Base-by-base conservation (phyloP, 2,329 filamentous ascomycete species). In the Endocalyx cinctus region DNA sequence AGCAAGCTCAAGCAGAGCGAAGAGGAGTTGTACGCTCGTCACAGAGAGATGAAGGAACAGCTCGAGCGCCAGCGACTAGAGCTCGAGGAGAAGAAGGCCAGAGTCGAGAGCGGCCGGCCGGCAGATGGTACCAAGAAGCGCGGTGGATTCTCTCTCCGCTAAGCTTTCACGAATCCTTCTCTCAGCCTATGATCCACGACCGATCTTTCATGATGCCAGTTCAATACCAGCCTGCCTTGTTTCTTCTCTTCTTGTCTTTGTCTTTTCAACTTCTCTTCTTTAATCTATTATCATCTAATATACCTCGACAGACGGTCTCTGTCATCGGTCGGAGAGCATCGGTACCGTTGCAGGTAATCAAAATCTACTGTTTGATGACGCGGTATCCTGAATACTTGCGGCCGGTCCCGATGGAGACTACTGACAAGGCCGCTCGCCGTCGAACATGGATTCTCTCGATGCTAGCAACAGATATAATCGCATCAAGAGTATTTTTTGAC, bases 11-110 rank as follows among this genome's bases (percentile, higher is more conserved):
- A 94, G 73, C 92, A 97, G 72, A 95, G 88, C 74, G 92, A 98
- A 67, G 92, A 98, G 65, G 92, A 98, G 74, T 73, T 98, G 38
- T 97, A 97, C 59, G 89, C 92, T 48, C 84, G 92, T 54, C 92
- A 98, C 73, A 83, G 90, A 61, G 92, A 98, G 74, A 98, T 98
- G 92, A 98, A 97, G 77, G 92, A 98, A 61, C 90, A 97, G 66
- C 79, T 98, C 55, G 92, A 98, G 58, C 82, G 89, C 60, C 90
- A 97, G 74, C 83, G 89, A 62, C 67, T 79, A 63, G 92, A 98
- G 65, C 79, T 98, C 59, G 92, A 98, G 64, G 92, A 98, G 71
- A 98, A 97, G 86, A 98, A 98, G 75, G 66, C 78, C 48, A 83
- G 92, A 55, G 74, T 98, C 70, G 92, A 98, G 68, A 95, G 84